These are phyloP conservation scores for Polymyxa betae DNA, from an alignment of 208 protist species.

Conservation along the genomic window DNA sequence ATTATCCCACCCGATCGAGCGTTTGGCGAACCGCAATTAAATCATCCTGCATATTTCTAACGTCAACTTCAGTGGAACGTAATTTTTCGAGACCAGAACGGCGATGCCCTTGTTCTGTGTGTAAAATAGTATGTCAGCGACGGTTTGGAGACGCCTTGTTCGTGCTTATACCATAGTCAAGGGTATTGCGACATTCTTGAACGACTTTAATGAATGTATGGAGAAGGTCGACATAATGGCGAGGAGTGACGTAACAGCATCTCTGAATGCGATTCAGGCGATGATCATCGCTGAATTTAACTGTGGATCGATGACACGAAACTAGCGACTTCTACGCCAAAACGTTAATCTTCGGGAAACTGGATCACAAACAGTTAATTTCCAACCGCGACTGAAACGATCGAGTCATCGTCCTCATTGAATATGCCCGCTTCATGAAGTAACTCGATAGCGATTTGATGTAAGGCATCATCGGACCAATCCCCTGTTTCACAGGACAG, in stretches of 20 bases:
- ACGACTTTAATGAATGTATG: not conserved
- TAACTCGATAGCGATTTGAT: conserved; percentile 82
- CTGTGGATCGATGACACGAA: no score
- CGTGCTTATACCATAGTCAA: not conserved
- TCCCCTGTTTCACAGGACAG: conserved; percentile 73
- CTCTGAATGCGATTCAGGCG: not conserved
- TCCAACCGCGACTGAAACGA: no score
- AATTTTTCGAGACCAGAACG: not conserved
- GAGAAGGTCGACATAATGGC: conserved; percentile 13
- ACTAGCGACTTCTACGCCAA: no score
- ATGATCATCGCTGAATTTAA: not conserved
- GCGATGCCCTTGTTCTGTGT: conserved; percentile 37
- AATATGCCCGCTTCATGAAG: not conserved
- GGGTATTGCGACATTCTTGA: not conserved
- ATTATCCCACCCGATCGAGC: not conserved
- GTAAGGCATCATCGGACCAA: conserved; percentile 89
- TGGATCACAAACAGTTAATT: no score
- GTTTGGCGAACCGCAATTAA: not conserved
- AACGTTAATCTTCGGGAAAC: no score
- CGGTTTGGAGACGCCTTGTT: not conserved
- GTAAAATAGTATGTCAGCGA: not conserved
- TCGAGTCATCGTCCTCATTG: not conserved
- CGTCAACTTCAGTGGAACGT: not conserved
- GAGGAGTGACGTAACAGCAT: not conserved
- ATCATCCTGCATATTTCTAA: not conserved